Conservation (phyloP, 2,329 filamentous ascomycete genomes). For the Aplosporella prunicola region DNA sequence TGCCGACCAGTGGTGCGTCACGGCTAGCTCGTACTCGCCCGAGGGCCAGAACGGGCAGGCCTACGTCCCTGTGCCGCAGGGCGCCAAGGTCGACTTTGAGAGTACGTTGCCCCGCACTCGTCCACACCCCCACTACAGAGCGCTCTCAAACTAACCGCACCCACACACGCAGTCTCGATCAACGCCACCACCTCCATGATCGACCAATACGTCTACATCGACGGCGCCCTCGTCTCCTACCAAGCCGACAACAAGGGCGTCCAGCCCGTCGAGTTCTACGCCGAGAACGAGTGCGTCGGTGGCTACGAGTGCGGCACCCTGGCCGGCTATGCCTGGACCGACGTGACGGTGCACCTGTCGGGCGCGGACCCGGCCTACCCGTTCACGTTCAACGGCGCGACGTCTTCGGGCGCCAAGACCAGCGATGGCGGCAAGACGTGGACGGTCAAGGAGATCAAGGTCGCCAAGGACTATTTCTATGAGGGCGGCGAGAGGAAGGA, state of each 20-base stretch:
- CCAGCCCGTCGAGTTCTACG: conserved; percentile 17
- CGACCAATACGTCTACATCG: conserved; percentile 8
- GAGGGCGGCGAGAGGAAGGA: not conserved
- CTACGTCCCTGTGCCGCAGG: not conserved
- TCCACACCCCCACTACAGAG: too few relatives aligned
- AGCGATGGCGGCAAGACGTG: conserved; percentile 13
- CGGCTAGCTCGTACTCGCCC: conserved; percentile 5
- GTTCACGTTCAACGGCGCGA: conserved; percentile 7
- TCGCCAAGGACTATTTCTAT: conserved; percentile 11
- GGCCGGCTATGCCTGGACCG: conserved; percentile 10
- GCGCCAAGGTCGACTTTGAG: not conserved
- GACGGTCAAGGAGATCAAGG: conserved; percentile 11
- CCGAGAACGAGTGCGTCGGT: conserved; percentile 10
- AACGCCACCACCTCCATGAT: conserved; percentile 2
- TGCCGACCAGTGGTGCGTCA: conserved; percentile 6
- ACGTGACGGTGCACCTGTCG: conserved; percentile 11
- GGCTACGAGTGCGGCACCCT: conserved; percentile 9
- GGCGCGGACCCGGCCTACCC: conserved; percentile 9
- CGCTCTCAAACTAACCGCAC: too few relatives aligned
- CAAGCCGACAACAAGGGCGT: conserved; percentile 7
- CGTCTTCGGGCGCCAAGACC: conserved; percentile 6
- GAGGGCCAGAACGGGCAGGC: not conserved
- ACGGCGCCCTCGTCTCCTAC: conserved; percentile 4
- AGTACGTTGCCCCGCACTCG: not conserved
- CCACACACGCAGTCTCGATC: too few relatives aligned